Conservation (phyloP, 345 rosid species). For the Gossypium sturtianum region DNA sequence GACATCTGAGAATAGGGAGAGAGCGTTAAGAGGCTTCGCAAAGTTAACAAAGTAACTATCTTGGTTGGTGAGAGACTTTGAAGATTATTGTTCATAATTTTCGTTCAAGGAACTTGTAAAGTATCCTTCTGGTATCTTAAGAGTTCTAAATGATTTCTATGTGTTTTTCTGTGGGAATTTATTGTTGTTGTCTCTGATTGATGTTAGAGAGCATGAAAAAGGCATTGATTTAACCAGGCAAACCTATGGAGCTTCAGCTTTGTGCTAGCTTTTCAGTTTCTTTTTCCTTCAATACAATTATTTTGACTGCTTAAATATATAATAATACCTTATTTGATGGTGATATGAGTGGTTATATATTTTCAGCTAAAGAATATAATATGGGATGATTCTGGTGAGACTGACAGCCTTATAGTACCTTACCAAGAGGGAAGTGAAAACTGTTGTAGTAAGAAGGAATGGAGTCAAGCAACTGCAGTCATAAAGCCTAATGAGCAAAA, state of each 20-base stretch:
- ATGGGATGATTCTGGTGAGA: constrained; percentile 75
- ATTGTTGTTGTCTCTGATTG: not conserved
- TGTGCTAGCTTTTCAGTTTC: not conserved
- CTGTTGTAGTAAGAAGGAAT: constrained; percentile 41
- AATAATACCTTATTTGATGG: constrained; percentile 10
- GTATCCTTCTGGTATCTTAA: not conserved
- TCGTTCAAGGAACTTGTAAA: not conserved
- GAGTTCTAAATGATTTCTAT: not conserved
- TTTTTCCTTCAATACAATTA: not conserved
- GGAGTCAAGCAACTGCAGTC: constrained; percentile 35
- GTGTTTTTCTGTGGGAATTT: not conserved
- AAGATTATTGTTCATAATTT: not conserved
- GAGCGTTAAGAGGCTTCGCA: not conserved
- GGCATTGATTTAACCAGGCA: not conserved
- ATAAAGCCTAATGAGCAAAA: constrained; percentile 40
- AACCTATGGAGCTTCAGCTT: not conserved
- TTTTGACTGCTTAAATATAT: not conserved
- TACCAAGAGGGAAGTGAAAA: constrained; percentile 44
- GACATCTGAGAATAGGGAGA: not conserved
- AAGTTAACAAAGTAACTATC: not conserved
- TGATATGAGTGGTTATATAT: constrained; percentile 8
- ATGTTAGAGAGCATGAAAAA: not conserved
- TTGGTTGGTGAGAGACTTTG: not conserved
- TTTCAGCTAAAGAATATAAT: constrained; percentile 76
- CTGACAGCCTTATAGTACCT: constrained; percentile 79